Evolutionary conservation across 257 asterid species (phyloP).

Genomic region (Thymus mandschuricus): DNA sequence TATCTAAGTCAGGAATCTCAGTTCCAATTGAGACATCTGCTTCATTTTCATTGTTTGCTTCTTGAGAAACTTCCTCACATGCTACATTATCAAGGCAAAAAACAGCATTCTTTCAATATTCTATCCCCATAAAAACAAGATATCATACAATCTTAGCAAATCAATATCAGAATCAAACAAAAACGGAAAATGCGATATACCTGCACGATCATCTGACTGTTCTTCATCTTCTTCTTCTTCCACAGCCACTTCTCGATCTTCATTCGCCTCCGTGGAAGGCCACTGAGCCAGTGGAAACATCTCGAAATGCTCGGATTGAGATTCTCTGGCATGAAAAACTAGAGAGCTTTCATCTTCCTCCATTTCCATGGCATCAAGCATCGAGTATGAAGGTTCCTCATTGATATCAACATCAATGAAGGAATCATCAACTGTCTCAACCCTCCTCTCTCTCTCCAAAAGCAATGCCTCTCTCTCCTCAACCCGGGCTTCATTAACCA

Average conservation of each 20-base stretch:
- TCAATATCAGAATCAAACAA: neutral
- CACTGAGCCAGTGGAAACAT: constrained; percentile 31
- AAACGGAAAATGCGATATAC: constrained; percentile 35
- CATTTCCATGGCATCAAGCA: constrained; percentile 62
- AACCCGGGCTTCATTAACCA: constrained; percentile 31
- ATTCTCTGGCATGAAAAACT: constrained; percentile 55
- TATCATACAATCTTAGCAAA: constrained; percentile 17
- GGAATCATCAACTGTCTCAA: constrained; percentile 30
- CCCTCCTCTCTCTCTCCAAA: constrained; percentile 32
- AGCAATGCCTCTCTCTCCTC: constrained; percentile 33
- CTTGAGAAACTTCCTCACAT: constrained; percentile 57
- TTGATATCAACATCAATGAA: constrained; percentile 45
- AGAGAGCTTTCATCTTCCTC: constrained; percentile 66
- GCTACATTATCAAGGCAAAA: constrained; percentile 46
- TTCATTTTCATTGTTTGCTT: constrained; percentile 66
- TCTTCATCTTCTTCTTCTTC: constrained; percentile 29
- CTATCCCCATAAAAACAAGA: constrained; percentile 7
- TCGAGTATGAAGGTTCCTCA: constrained; percentile 48
- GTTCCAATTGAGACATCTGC: constrained; percentile 94
- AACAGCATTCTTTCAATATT: constrained; percentile 27
- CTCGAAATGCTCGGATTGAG: constrained; percentile 20
- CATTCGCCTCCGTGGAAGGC: constrained; percentile 33
- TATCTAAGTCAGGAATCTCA: constrained; percentile 88
- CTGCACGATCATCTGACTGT: constrained; percentile 13
- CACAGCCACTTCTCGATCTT: constrained; percentile 36